phyloP scores from a whole-genome alignment of 176 grass and related monocot species.

The Dactylis glomerata region DNA sequence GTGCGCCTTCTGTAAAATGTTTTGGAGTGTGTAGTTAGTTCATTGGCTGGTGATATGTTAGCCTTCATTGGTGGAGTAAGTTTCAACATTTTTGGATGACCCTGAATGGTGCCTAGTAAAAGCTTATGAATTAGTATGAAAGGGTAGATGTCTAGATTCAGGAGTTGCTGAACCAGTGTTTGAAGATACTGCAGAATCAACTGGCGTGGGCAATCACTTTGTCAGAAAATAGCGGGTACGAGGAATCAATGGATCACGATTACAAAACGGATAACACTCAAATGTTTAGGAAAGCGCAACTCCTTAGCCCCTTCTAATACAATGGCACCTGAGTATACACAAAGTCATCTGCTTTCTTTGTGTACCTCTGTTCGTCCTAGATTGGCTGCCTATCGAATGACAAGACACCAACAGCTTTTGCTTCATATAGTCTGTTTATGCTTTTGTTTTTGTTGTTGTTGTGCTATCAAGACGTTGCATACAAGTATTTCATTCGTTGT shows the following conservation, averaged over 20 bases:
- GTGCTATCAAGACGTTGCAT: background rate
- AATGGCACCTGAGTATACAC: background rate
- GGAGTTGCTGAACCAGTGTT: background rate
- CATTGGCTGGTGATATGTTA: background rate
- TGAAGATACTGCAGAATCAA: background rate
- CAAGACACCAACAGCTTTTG: background rate
- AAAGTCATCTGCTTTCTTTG: background rate
- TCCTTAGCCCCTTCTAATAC: background rate
- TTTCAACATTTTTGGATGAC: background rate
- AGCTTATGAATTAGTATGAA: background rate
- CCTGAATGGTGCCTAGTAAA: background rate
- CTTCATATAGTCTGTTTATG: too few relatives aligned
- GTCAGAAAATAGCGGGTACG: background rate
- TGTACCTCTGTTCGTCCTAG: background rate
- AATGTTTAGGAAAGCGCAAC: background rate
- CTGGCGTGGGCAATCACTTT: background rate
- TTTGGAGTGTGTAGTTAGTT: background rate
- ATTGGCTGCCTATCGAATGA: background rate
- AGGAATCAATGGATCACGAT: background rate
- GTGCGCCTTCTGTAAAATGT: background rate
- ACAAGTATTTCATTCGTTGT: too few relatives aligned
- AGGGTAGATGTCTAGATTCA: background rate
- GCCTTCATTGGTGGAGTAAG: background rate
- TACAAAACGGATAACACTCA: background rate
- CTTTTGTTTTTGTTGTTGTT: too few relatives aligned